Evolutionary conservation across 441 rosid genomes (phyloP).

Genomic region (Euphorbia celastroides): DNA sequence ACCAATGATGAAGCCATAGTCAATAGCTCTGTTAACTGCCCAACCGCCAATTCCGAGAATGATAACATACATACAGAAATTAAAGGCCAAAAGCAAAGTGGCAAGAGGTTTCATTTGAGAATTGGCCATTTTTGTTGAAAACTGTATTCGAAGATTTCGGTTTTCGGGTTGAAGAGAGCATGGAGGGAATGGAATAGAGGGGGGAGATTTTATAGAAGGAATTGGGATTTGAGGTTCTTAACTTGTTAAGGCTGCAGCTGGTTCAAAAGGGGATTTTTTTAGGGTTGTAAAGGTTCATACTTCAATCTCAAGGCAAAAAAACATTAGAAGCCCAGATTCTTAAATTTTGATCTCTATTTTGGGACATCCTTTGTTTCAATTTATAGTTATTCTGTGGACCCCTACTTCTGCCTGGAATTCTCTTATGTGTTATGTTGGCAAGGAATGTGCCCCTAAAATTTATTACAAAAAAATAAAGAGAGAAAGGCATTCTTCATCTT

Average conservation of each 20-base stretch:
- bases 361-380: conserved; percentile 6
- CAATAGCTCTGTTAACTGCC: conserved; percentile 80
- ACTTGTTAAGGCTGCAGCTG: conserved; percentile 63
- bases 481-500: neutral
- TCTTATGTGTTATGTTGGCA: neutral
- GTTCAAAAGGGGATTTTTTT: conserved; percentile 24
- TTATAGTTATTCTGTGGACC: conserved; percentile 1
- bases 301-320: conserved; percentile 50
- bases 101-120: conserved; percentile 52
- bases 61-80: conserved; percentile 71
- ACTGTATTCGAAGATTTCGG: neutral
- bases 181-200: neutral
- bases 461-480: neutral
- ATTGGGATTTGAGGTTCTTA: conserved; percentile 49
- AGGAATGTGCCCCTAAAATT: neutral
- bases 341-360: conserved; percentile 17
- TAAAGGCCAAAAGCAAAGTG: conserved; percentile 56
- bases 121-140: conserved; percentile 37
- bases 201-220: conserved; percentile 20
- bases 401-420: neutral
- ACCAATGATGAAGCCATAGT: conserved; percentile 82
- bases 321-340: conserved; percentile 26
- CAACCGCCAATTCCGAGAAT: conserved; percentile 81
- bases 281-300: conserved; percentile 56
- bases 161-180: neutral